These are phyloP conservation scores for Barbarea vulgaris DNA, from an alignment of 345 rosid genomes.

Conservation along the genomic window DNA sequence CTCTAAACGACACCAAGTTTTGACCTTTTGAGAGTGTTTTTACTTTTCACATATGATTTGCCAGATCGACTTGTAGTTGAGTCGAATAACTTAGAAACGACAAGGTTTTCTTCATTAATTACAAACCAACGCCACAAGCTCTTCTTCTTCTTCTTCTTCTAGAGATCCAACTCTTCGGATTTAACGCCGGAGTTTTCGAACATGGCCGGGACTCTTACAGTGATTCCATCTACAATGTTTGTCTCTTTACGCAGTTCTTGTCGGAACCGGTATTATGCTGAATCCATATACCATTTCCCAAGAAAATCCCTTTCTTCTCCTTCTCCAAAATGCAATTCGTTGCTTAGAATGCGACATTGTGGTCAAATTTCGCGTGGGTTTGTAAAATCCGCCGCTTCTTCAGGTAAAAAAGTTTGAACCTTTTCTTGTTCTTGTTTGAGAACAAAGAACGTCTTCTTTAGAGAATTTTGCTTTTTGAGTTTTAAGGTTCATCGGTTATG, in stretches of 20 bases:
- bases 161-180: constrained; percentile 8
- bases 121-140: constrained; percentile 8
- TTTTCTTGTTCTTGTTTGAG: neutral
- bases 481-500: neutral
- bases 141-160: neutral
- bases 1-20: constrained; percentile 27
- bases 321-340: neutral
- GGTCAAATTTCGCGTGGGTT: constrained; percentile 23
- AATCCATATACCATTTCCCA: constrained; percentile 22
- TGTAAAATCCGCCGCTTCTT: constrained; percentile 48
- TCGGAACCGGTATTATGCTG: constrained; percentile 26
- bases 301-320: constrained; percentile 18
- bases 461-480: neutral
- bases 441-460: neutral
- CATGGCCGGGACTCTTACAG: constrained; percentile 35
- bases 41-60: neutral
- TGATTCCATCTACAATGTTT: constrained; percentile 40
- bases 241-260: constrained; percentile 26
- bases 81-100: neutral
- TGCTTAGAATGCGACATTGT: constrained; percentile 13
- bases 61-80: neutral
- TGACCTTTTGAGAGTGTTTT: neutral
- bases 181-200: constrained; percentile 30
- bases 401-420: constrained; percentile 46
- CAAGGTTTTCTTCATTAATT: neutral